Conservation (phyloP, 805 yeast species). For the Saccharomycopsis malanga region DNA sequence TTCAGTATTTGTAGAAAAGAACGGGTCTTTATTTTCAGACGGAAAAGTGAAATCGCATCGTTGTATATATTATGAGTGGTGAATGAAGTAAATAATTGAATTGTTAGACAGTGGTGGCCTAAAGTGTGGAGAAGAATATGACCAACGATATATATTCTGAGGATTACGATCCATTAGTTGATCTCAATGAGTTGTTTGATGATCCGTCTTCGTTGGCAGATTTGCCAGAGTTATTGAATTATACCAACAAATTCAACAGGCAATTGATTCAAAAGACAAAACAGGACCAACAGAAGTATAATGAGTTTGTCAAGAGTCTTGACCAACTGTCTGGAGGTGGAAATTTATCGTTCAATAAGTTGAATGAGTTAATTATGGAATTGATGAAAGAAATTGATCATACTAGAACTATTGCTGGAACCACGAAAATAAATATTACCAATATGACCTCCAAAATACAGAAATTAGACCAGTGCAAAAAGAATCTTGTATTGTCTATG, state of each 20-base stretch:
- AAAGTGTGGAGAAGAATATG: too few relatives aligned
- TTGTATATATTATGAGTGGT: too few relatives aligned
- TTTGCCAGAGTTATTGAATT: constrained; percentile 43
- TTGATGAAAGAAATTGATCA: constrained; percentile 30
- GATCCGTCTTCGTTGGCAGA: constrained; percentile 44
- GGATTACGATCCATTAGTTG: constrained; percentile 48
- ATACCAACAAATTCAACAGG: constrained; percentile 44
- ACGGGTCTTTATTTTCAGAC: too few relatives aligned
- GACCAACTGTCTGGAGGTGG: not conserved
- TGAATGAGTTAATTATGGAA: not conserved
- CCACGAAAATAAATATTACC: constrained; percentile 57
- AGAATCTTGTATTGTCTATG: constrained; percentile 77
- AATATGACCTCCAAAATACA: constrained; percentile 73
- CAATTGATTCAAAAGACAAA: constrained; percentile 42
- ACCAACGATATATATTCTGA: constrained; percentile 24
- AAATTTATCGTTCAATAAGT: constrained; percentile 4
- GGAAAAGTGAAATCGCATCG: too few relatives aligned
- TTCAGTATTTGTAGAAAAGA: too few relatives aligned
- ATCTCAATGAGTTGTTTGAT: constrained; percentile 44
- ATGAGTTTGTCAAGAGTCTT: constrained; percentile 12
- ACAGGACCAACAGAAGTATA: constrained; percentile 27
- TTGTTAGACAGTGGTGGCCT: too few relatives aligned
- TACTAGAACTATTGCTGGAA: constrained; percentile 41
- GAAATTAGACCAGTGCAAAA: constrained; percentile 71
- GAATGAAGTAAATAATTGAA: too few relatives aligned